Evolutionary conservation across 176 grass and related monocot species (phyloP), one percentile per base, ranked within the genome.

Genomic region (Aegilops umbellulata): DNA sequence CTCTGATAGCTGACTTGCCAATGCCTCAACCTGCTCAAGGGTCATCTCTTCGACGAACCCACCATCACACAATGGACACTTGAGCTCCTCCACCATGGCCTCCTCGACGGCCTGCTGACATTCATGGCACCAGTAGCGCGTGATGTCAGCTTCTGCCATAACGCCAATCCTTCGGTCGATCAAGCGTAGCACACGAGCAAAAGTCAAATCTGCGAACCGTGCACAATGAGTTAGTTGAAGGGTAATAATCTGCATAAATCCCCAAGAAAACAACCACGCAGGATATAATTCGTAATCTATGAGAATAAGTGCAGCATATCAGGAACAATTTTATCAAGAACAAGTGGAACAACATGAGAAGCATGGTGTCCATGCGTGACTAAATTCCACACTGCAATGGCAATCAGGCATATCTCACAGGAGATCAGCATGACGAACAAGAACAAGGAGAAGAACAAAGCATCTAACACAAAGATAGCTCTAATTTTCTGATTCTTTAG

Each of bases 61-160:
- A 49, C 87, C 77, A 44, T 91, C 80, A 70, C 97, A 97, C 60
- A 93, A 24, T 16, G 94, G 86, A 58, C 97, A 99, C 80, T 93
- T 97, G 53, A 86, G 83, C 85, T 93, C 90, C 14, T 82, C 84
- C 30, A 80, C 90, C 87, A 90, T 93, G 53, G 83, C 89, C 20
- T 87, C 81, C 60, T 90, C 82, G 8, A 93, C 86, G 32, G 85
- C 24, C 55, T 76, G 90, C 60, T 83, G 82, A 74, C 97, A 99
- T 36, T 15, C 83, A 92, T 99, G 72, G 90, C 97, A 97, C 92
- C 92, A 99, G 51, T 94, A 99, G 47, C 82, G 92, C 85, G 89
- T 78, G 57, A 22, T 60, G 35, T 76, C 66, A 41, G 80, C 77
- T 83, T 92, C 90, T 79, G 89, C 87, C 94, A 97, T 94, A 83